phyloP scores from a whole-genome alignment of 768 basidiomycete species.

The Suillus clintonianus region DNA sequence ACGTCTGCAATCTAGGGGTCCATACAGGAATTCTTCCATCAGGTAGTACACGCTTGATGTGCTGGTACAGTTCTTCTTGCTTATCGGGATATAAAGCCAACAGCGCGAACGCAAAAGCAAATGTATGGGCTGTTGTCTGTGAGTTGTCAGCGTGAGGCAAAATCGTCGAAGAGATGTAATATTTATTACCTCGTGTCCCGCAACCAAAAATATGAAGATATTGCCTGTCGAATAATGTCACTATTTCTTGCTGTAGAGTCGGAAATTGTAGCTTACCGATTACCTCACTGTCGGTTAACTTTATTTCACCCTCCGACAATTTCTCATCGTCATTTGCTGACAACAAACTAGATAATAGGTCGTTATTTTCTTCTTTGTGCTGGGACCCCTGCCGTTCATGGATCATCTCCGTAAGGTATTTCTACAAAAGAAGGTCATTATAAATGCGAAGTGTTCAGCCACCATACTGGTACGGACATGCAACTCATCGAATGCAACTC shows the following conservation, averaged over 20 bases:
- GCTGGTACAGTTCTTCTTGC: slow-evolving; percentile 38
- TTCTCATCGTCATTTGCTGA: slow-evolving; percentile 47
- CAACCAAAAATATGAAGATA: slow-evolving; percentile 49
- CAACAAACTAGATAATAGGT: slow-evolving; percentile 55
- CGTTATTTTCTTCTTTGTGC: slow-evolving; percentile 43
- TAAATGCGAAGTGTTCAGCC: neutral
- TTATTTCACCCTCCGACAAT: slow-evolving; percentile 20
- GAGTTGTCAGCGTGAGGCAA: neutral
- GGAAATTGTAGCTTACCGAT: slow-evolving; percentile 23
- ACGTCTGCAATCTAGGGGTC: neutral
- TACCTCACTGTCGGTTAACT: slow-evolving; percentile 46
- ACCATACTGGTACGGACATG: slow-evolving; percentile 26
- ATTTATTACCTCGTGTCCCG: slow-evolving; percentile 61
- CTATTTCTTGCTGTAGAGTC: neutral
- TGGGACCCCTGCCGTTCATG: slow-evolving; percentile 37
- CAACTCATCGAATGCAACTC: slow-evolving; percentile 45
- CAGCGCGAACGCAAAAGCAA: slow-evolving; percentile 33
- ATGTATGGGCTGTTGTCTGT: slow-evolving; percentile 36
- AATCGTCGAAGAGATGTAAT: neutral
- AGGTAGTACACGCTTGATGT: slow-evolving; percentile 28
- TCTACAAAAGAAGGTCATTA: slow-evolving; percentile 21
- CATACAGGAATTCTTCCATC: slow-evolving; percentile 27
- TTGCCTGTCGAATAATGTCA: slow-evolving; percentile 24
- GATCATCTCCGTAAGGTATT: slow-evolving; percentile 58
- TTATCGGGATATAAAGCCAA: slow-evolving; percentile 43